Base-by-base conservation (phyloP, 164 flowering plant genomes). In the Euptelea pleiosperma region DNA sequence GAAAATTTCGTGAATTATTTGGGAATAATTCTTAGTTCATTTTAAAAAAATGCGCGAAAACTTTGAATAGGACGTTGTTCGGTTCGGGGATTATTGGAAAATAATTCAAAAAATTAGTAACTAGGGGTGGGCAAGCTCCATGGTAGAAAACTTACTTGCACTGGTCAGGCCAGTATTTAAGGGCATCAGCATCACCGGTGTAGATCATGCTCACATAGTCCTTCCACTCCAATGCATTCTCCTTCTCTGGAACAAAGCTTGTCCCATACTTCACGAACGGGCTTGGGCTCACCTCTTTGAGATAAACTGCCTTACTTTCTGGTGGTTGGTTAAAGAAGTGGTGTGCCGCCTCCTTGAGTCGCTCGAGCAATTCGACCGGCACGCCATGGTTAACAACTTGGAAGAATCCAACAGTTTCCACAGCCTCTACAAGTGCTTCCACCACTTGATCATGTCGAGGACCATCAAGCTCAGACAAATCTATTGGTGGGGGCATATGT, bases 201-300 rank as follows among this genome's bases (percentile, higher is more conserved):
- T 78, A 74, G 16, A 24, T 31, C 74, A 78, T 60, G 50, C 74
- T 71, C 29, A 78, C 8, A 28, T 64, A 69, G 36, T 78, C 82
- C 61, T 71, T 78, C 82, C 82, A 78, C 41, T 78, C 78, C 65
- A 76, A 69, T 0, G 76, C 77, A 51, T 66, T 69, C 60, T 78
- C 82, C 48, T 70, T 78, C 73, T 73, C 82, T 0, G 82, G 79
- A 21, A 57, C 60, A 44, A 72, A 78, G 55, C 82, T 78, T 9
- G 82, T 78, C 31, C 66, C 75, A 37, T 78, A 78, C 33, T 36
- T 73, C 4, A 71, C 79, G 0, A 57, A 35, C 2, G 73, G 79
- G 43, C 70, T 70, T 2, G 71, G 65, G 42, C 73, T 75, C 39
- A 37, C 66, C 0, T 66, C 75, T 35, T 60, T 68, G 7, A 66